phyloP scores from a whole-genome alignment of 176 grass and related monocot species.

The Microstegium vimineum region DNA sequence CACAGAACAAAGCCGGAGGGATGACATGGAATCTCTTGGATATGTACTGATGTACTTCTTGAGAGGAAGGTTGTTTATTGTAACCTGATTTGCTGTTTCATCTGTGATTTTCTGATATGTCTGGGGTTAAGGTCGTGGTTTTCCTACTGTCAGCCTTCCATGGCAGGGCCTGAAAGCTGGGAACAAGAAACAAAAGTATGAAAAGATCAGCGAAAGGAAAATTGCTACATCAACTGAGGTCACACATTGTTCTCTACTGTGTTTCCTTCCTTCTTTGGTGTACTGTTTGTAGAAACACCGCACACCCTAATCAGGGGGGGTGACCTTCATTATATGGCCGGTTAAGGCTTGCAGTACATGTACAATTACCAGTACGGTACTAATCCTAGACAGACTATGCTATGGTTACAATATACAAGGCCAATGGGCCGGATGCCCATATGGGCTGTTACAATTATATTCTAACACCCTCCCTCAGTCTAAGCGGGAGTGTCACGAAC shows the following conservation, averaged over 20 bases:
- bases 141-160: conserved; percentile 54
- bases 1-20: conserved; percentile 93
- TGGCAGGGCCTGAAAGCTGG: conserved; percentile 96
- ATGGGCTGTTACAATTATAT: no score
- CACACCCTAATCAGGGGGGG: no score
- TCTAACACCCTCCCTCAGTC: no score
- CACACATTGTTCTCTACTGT: neutral
- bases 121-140: neutral
- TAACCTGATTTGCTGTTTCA: neutral
- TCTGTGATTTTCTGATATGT: neutral
- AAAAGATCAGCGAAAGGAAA: conserved; percentile 89
- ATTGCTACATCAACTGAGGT: conserved; percentile 85
- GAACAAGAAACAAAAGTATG: conserved; percentile 92
- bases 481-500: no score
- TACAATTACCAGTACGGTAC: no score
- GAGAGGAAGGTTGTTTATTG: conserved; percentile 77
- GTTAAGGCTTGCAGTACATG: no score
- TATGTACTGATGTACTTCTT: conserved; percentile 94
- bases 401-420: no score
- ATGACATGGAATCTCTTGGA: conserved; percentile 96
- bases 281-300: no score
- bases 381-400: no score
- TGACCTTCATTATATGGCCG: no score
- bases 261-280: neutral
- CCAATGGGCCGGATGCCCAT: no score